Evolutionary conservation across 2,329 filamentous ascomycete species (phyloP).

Genomic region (Cercospora beticola): DNA sequence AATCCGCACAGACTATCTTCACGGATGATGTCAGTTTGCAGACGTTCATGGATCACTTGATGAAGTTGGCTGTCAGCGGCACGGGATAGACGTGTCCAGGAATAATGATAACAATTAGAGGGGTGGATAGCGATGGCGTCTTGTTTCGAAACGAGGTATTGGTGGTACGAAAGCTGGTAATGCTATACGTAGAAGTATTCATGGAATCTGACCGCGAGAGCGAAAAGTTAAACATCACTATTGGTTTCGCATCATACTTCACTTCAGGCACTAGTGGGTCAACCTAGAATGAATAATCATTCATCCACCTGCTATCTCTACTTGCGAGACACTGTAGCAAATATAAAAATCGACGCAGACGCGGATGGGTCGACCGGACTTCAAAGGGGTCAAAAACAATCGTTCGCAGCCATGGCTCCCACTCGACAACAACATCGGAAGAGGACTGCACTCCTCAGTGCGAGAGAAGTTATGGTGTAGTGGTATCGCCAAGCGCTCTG

Average conservation of each 20-base stretch:
- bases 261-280: background rate
- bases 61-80: slow-evolving; percentile 67
- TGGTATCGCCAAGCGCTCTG: background rate
- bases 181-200: background rate
- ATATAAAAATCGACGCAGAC: background rate
- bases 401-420: background rate
- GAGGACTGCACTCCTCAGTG: background rate
- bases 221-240: background rate
- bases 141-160: background rate
- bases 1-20: slow-evolving; percentile 96
- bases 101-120: background rate
- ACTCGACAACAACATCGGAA: background rate
- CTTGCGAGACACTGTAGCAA: background rate
- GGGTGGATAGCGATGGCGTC: background rate
- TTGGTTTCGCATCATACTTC: background rate
- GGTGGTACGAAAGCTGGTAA: background rate
- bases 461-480: background rate
- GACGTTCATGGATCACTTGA: slow-evolving; percentile 99
- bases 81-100: slow-evolving; percentile 30
- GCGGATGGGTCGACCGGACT: background rate
- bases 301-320: background rate
- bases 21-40: slow-evolving; percentile 97
- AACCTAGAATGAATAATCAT: background rate
- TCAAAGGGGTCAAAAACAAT: background rate
- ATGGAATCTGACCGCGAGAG: background rate